Evolutionary conservation across 2,329 filamentous ascomycete genomes (phyloP), one percentile per base, ranked within the genome.

Genomic region (Colletotrichum lindemuthianum): DNA sequence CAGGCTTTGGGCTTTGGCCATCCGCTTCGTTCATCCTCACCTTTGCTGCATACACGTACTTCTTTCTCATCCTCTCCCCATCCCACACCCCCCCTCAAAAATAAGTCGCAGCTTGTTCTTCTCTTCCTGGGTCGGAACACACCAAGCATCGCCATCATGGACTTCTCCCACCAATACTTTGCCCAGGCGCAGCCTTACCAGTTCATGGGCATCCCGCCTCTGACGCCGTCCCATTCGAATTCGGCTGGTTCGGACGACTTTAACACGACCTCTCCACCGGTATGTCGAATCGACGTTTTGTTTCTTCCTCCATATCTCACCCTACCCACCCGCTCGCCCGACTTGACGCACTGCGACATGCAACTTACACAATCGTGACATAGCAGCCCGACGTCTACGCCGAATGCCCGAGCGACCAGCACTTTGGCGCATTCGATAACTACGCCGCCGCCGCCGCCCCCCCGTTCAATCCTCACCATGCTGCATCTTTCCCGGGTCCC

Each of bases 161-260:
- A 87, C 72, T 87, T 83, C 74, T 78, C 82, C 50, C 84, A 83
- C 67, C 74, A 79, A 49, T 87, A 84, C 73, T 84, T 79, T 69
- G 69, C 79, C 54, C 78, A 78, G 71, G 72, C 78, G 65, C 82
- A 84, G 76, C 77, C 82, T 53, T 86, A 84, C 75, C 83, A 82
- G 70, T 87, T 86, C 72, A 80, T 86, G 72, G 78, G 80, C 68
- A 81, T 87, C 58, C 77, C 81, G 60, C 84, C 84, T 51, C 72
- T 86, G 72, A 86, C 84, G 67, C 84, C 85, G 36, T 85, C 84
- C 60, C 81, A 84, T 73, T 83, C 84, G 61, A 84, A 84, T 70
- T 85, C 84, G 59, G 81, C 81, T 48, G 76, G 77, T 34, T 86
- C 84, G 41, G 84, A 86, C 60, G 84, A 87, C 59, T 87, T 83